These are phyloP conservation scores for Aphanomyces astaci DNA, from an alignment of 352 stramenopile genomes.

Conservation along the genomic window DNA sequence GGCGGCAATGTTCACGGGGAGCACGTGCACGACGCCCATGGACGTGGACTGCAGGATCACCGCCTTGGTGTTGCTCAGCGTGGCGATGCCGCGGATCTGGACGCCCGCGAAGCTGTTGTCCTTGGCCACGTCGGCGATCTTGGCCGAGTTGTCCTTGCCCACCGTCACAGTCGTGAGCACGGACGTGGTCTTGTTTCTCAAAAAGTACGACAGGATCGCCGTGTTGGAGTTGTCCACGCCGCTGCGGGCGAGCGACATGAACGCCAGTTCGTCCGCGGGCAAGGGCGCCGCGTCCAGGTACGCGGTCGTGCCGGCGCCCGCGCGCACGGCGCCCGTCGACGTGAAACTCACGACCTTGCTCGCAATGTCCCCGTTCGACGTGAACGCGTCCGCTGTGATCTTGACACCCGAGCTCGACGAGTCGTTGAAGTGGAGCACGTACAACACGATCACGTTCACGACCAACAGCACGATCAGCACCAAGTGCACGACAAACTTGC, in stretches of 20 bases:
- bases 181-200: slow-evolving; percentile 22
- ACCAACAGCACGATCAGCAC: slow-evolving; percentile 44
- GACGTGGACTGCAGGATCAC: slow-evolving; percentile 44
- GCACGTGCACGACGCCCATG: slow-evolving; percentile 36
- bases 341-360: slow-evolving; percentile 53
- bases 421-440: slow-evolving; percentile 69
- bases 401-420: slow-evolving; percentile 10
- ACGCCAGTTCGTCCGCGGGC: slow-evolving; percentile 37
- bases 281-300: slow-evolving; percentile 51
- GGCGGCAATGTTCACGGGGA: slow-evolving; percentile 38
- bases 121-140: slow-evolving; percentile 32
- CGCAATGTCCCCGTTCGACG: neutral
- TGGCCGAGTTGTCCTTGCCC: slow-evolving; percentile 42
- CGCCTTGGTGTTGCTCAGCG: slow-evolving; percentile 49
- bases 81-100: slow-evolving; percentile 52
- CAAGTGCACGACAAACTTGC: slow-evolving; percentile 27
- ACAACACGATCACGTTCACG: slow-evolving; percentile 76
- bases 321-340: slow-evolving; percentile 37
- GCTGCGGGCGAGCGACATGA: slow-evolving; percentile 55
- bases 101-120: slow-evolving; percentile 44
- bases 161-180: slow-evolving; percentile 47
- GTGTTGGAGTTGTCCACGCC: slow-evolving; percentile 33
- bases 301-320: slow-evolving; percentile 58
- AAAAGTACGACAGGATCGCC: slow-evolving; percentile 24
- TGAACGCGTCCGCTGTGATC: slow-evolving; percentile 3